Evolutionary conservation across 75 land plant genomes (phyloP).

Genomic region (Selaginella moellendorffii): DNA sequence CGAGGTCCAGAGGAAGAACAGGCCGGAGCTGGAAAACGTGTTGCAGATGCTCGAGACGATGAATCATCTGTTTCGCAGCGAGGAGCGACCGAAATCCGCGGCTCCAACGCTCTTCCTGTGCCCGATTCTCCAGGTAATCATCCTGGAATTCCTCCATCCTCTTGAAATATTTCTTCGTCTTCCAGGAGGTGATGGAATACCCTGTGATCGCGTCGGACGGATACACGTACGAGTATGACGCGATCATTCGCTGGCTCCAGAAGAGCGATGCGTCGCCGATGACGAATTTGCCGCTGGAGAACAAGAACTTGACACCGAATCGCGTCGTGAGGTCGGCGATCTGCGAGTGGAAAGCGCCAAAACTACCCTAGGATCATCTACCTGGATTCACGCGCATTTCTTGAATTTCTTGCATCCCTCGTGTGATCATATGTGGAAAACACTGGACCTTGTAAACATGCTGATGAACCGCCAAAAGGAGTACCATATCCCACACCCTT

Average conservation of each 20-base stretch:
- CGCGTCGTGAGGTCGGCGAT: slow-evolving; percentile 18
- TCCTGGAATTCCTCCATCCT: too few species aligned
- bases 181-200: slow-evolving; percentile 26
- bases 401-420: too few species aligned
- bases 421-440: too few species aligned
- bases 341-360: slow-evolving; percentile 14
- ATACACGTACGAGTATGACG: slow-evolving; percentile 18
- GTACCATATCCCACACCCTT: too few species aligned
- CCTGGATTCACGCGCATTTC: too few species aligned
- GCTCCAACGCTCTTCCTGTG: background rate
- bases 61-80: background rate
- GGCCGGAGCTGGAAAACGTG: background rate
- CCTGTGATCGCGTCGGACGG: slow-evolving; percentile 23
- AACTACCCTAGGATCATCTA: too few species aligned
- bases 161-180: too few species aligned
- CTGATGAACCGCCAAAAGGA: too few species aligned
- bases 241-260: slow-evolving; percentile 16
- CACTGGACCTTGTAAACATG: too few species aligned
- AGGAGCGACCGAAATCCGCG: background rate
- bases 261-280: slow-evolving; percentile 23
- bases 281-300: slow-evolving; percentile 17
- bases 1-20: background rate
- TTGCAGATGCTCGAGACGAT: background rate
- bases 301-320: slow-evolving; percentile 18
- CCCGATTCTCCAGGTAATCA: background rate